Conservation (phyloP, 768 basidiomycete genomes). For the Mycena galericulata region DNA sequence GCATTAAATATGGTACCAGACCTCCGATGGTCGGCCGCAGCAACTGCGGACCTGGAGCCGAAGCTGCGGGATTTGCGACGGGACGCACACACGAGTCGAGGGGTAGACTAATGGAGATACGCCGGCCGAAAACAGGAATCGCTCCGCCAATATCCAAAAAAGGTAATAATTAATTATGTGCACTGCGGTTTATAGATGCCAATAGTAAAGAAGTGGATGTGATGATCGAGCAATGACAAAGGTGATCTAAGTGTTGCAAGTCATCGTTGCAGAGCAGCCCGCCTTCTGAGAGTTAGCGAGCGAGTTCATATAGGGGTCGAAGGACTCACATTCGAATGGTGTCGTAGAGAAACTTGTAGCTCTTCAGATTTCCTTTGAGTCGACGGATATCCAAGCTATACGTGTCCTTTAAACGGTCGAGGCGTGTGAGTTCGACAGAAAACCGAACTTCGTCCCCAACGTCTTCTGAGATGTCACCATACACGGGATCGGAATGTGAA, state of each 20-base stretch:
- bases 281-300: slow-evolving; percentile 19
- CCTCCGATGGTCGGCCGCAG: slow-evolving; percentile 15
- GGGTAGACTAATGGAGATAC: not conserved
- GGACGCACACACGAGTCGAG: not conserved
- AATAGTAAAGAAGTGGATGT: not conserved
- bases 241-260: not conserved
- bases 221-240: not conserved
- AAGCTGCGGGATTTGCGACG: slow-evolving; percentile 4
- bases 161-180: not conserved
- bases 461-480: slow-evolving; percentile 78
- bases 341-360: slow-evolving; percentile 88
- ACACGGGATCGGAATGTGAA: slow-evolving; percentile 50
- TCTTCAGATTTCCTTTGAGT: slow-evolving; percentile 86
- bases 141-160: slow-evolving; percentile 4
- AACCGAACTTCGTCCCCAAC: slow-evolving; percentile 93
- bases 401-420: slow-evolving; percentile 85
- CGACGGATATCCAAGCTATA: slow-evolving; percentile 91
- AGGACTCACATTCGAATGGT: slow-evolving; percentile 70
- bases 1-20: too few species aligned
- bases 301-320: not conserved
- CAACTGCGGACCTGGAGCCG: not conserved
- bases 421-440: slow-evolving; percentile 89
- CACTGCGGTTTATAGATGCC: not conserved
- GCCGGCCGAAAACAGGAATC: not conserved
- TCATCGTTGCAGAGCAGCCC: slow-evolving; percentile 25